Percentiles rank a stretch among this genome's conserved stretches.
These are phyloP conservation scores for Podila epicladia DNA, from an alignment of 192 early-diverging fungal species.

Conservation along the genomic window DNA sequence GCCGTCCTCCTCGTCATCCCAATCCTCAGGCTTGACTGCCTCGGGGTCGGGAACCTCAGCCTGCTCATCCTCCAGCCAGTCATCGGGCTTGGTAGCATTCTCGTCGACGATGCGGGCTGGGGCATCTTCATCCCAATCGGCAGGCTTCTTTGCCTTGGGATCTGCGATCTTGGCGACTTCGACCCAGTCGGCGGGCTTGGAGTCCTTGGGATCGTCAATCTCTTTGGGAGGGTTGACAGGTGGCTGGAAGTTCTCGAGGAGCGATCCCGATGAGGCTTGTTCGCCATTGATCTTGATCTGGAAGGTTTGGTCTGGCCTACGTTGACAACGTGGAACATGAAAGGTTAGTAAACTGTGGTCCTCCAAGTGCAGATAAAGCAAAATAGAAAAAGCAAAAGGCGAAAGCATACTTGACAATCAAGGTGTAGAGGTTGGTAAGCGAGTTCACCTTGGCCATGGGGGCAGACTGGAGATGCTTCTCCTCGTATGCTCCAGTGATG, in stretches of 20 bases:
- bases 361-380: not conserved
- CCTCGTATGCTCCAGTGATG: constrained; percentile 78
- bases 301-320: constrained; percentile 81
- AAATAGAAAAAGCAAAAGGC: not conserved
- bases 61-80: constrained; percentile 88
- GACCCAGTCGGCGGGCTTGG: constrained; percentile 90
- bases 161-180: constrained; percentile 87
- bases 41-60: constrained; percentile 79
- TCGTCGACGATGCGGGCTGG: constrained; percentile 80
- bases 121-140: constrained; percentile 84
- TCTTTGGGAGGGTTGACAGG: constrained; percentile 91
- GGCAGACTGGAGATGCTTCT: constrained; percentile 84
- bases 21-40: constrained; percentile 86
- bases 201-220: constrained; percentile 76
- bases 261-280: constrained; percentile 68
- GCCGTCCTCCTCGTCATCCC: constrained; percentile 94
- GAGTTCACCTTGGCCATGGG: constrained; percentile 74
- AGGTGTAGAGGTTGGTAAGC: constrained; percentile 81
- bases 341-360: not conserved
- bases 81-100: constrained; percentile 82
- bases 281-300: constrained; percentile 81
- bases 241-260: constrained; percentile 83
- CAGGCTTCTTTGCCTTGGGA: constrained; percentile 60
- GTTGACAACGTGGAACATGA: too few relatives aligned
- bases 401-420: constrained; percentile 68